Evolutionary conservation across 345 rosid species (phyloP).

Genomic region (Salix dunnii): DNA sequence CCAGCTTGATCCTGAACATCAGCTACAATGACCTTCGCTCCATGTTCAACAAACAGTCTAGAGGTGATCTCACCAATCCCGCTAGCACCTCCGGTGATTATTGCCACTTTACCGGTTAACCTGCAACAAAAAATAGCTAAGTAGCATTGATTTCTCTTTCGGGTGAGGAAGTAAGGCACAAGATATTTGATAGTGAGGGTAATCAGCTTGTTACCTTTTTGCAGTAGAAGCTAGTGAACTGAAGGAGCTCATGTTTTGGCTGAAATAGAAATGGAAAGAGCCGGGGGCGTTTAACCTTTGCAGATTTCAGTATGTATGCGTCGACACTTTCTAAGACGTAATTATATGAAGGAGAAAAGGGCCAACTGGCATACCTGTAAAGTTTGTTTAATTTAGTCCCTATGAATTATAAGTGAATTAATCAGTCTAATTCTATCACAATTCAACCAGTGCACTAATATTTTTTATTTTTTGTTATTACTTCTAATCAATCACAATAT

Average conservation of each 20-base stretch:
- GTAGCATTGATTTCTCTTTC: background rate
- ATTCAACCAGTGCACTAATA: too few species aligned
- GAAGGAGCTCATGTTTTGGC: slow-evolving; percentile 9
- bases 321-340: background rate
- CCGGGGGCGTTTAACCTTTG: background rate
- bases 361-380: too few species aligned
- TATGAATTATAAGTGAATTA: too few species aligned
- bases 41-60: slow-evolving; percentile 34
- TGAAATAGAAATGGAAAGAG: background rate
- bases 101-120: slow-evolving; percentile 44
- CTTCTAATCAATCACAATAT: too few species aligned
- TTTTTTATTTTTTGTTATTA: too few species aligned
- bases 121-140: slow-evolving; percentile 4
- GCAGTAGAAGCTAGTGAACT: slow-evolving; percentile 1
- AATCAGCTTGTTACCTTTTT: slow-evolving; percentile 16
- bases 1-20: slow-evolving; percentile 44
- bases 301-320: background rate
- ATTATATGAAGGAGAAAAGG: too few species aligned
- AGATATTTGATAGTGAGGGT: background rate
- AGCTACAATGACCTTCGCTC: slow-evolving; percentile 38
- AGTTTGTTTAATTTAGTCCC: too few species aligned
- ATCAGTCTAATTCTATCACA: too few species aligned
- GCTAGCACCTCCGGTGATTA: slow-evolving; percentile 46
- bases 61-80: slow-evolving; percentile 40
- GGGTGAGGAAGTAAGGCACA: background rate